Evolutionary conservation across 2,329 filamentous ascomycete species (phyloP), one percentile per base, ranked within the genome.

Genomic region (Epichloe sibirici): DNA sequence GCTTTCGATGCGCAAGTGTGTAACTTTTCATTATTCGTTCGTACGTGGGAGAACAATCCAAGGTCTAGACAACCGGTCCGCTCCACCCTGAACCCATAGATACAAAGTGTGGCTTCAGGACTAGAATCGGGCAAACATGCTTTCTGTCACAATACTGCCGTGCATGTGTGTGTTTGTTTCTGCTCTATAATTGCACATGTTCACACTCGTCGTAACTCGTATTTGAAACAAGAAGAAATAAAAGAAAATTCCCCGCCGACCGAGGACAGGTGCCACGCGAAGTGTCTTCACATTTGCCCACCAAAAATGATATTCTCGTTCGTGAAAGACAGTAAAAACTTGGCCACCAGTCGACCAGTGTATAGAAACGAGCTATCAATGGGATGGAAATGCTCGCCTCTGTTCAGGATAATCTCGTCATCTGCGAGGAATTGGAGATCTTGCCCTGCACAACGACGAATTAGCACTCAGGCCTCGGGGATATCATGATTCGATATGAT

Each of bases 11-110:
- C 76, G 73, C 75, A 71, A 67, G 72, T 68, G 71, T 76, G 78
- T 80, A 71, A 79, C 78, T 74, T 78, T 77, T 64, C 66, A 69
- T 66, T 71, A 73, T 62, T 73, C 70, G 70, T 73, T 81, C 77
- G 76, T 75, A 77, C 66, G 77, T 81, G 79, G 78, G 75, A 82
- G 76, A 81, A 73, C 62, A 75, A 81, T 63, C 70, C 68, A 66
- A 74, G 78, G 79, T 77, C 78, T 81, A 81, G 79, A 82, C 79
- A 82, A 77, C 79, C 79, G 65, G 77, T 79, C 78, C 75, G 71
- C 74, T 82, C 79, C 79, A 82, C 79, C 79, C 79, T 79, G 78
- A 70, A 75, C 71, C 69, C 73, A 77, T 75, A 70, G 73, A 76
- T 25, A 28, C 55, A 58, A 50, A 68, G 72, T 81, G 75, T 76